These are phyloP conservation scores for Yarrowia osloensis DNA, from an alignment of 805 yeast species.

Conservation along the genomic window DNA sequence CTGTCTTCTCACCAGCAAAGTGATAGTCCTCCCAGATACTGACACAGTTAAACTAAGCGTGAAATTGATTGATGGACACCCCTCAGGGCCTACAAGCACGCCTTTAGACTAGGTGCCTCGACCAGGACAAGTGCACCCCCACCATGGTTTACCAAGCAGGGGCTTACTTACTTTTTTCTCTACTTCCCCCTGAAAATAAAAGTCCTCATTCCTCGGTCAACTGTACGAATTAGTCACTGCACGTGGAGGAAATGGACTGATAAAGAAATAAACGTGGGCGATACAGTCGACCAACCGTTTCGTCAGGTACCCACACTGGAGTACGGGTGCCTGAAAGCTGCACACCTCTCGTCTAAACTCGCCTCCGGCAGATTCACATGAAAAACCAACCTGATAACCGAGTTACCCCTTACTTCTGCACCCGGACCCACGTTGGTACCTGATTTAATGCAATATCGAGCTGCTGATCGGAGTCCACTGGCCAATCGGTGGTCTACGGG, in stretches of 20 bases:
- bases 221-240: not conserved
- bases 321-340: not conserved
- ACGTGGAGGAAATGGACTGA: not conserved
- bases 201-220: conserved; percentile 11
- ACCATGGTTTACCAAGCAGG: not conserved
- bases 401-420: conserved; percentile 9
- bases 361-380: not conserved
- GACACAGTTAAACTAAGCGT: not conserved
- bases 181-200: not conserved
- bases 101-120: not conserved
- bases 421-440: conserved; percentile 11
- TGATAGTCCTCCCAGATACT: not conserved
- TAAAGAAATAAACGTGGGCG: not conserved
- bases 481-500: conserved; percentile 24
- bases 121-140: not conserved
- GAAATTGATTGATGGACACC: not conserved
- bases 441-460: conserved; percentile 20
- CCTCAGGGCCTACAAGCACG: not conserved
- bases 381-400: conserved; percentile 1
- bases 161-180: not conserved
- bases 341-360: not conserved
- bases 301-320: not conserved
- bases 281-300: not conserved
- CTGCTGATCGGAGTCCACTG: not conserved
- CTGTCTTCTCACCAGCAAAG: not conserved